Conservation (phyloP, 768 basidiomycete genomes). For the Cystobasidium tubakii region DNA sequence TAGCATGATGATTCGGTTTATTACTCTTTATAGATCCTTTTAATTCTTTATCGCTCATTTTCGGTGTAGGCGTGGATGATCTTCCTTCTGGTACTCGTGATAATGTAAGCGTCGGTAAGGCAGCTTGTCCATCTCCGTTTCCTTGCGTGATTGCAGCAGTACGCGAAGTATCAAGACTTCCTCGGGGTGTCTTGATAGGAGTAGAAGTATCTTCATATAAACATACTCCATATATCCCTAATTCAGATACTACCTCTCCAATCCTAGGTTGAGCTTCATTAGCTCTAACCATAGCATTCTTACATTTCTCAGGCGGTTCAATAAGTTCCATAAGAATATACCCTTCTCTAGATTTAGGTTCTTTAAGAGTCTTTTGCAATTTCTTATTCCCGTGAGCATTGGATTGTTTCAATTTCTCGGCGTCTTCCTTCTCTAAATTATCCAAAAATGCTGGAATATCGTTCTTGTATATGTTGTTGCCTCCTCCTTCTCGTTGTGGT, state of each 20-base stretch:
- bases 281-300: constrained; percentile 72
- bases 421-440: constrained; percentile 53
- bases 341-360: constrained; percentile 59
- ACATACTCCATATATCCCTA: constrained; percentile 86
- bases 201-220: constrained; percentile 53
- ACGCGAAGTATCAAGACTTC: background rate
- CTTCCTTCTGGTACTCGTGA: constrained; percentile 11
- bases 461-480: constrained; percentile 85
- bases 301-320: constrained; percentile 61
- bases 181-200: background rate
- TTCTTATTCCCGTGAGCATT: background rate
- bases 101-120: background rate
- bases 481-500: constrained; percentile 96
- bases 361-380: background rate
- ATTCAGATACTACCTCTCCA: constrained; percentile 73
- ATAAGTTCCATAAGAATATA: constrained; percentile 98
- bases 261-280: constrained; percentile 57
- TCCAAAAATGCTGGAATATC: constrained; percentile 74
- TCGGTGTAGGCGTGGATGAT: constrained; percentile 31
- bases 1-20: constrained; percentile 35
- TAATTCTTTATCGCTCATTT: background rate
- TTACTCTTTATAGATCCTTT: background rate
- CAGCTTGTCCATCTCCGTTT: background rate
- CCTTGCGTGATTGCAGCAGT: background rate
- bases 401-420: constrained; percentile 5